Evolutionary conservation across 768 basidiomycete genomes (phyloP).

Genomic region (Collybiopsis confluens): DNA sequence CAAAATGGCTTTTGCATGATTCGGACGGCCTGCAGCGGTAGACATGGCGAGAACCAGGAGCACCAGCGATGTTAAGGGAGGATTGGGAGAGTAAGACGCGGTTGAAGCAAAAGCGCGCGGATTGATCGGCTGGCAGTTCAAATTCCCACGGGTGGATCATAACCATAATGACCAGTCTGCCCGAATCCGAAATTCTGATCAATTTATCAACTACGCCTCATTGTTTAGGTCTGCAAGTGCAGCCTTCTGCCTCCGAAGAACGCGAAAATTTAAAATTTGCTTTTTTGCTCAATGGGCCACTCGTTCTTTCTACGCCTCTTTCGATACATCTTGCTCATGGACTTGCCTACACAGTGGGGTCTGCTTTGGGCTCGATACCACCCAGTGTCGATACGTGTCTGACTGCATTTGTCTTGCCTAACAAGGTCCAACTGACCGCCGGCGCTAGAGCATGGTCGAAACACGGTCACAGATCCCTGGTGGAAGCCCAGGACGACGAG

Average conservation of each 20-base stretch:
- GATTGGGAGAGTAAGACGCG: not conserved
- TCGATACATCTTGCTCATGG: constrained; percentile 44
- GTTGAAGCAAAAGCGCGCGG: no score
- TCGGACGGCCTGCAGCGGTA: constrained; percentile 43
- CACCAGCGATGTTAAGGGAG: not conserved
- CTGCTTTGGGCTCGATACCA: constrained; percentile 47
- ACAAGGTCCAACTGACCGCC: constrained; percentile 46
- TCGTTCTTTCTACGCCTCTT: constrained; percentile 22
- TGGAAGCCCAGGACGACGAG: constrained; percentile 1
- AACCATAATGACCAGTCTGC: not conserved
- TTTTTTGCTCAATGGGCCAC: not conserved
- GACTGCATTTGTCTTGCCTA: constrained; percentile 45
- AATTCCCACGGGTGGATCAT: not conserved
- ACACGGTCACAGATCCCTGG: constrained; percentile 51
- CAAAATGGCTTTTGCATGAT: constrained; percentile 74
- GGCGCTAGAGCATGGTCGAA: constrained; percentile 68
- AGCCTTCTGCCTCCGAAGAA: not conserved
- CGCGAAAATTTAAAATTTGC: not conserved
- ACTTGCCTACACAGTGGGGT: constrained; percentile 56
- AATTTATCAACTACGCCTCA: not conserved
- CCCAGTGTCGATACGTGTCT: constrained; percentile 48
- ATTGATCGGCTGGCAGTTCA: no score
- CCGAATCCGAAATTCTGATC: not conserved
- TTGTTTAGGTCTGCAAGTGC: not conserved
- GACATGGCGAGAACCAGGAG: constrained; percentile 28